Evolutionary conservation across 78 protist species (phyloP).

Genomic region (Parvularia atlantis): DNA sequence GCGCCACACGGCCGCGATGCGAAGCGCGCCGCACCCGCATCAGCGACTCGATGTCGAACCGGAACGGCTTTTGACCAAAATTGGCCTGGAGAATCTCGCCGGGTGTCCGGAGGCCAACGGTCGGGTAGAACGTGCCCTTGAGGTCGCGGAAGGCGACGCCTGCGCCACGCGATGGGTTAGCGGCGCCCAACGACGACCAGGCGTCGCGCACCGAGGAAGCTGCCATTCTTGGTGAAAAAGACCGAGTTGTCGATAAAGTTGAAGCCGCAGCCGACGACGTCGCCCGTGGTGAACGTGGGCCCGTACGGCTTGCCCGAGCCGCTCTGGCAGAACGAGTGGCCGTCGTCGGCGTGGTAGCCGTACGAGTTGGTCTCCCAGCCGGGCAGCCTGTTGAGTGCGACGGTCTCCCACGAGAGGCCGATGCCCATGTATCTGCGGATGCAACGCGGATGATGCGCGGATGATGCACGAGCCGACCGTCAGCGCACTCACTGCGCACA

Average conservation of each 20-base stretch:
- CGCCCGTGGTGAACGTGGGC: slow-evolving; percentile 51
- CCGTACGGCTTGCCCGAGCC: slow-evolving; percentile 48
- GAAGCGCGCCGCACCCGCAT: not conserved
- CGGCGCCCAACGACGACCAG: slow-evolving; percentile 11
- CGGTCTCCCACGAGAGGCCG: slow-evolving; percentile 34
- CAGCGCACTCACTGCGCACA: not conserved
- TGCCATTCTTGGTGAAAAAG: slow-evolving; percentile 66
- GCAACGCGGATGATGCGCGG: not conserved
- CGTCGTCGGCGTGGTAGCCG: slow-evolving; percentile 76
- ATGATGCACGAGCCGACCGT: not conserved
- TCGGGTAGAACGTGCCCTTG: slow-evolving; percentile 32
- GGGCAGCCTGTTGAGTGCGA: slow-evolving; percentile 36
- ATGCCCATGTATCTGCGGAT: slow-evolving; percentile 46
- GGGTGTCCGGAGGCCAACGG: slow-evolving; percentile 46
- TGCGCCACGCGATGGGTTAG: not conserved
- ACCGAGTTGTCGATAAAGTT: slow-evolving; percentile 43
- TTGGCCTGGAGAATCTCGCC: slow-evolving; percentile 59
- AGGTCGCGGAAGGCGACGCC: not conserved
- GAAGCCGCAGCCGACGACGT: slow-evolving; percentile 50
- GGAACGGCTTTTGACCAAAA: slow-evolving; percentile 53
- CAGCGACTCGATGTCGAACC: slow-evolving; percentile 30
- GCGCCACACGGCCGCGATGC: not conserved
- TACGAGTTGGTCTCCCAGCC: slow-evolving; percentile 64
- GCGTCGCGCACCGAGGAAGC: slow-evolving; percentile 25
- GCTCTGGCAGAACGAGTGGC: slow-evolving; percentile 26